Evolutionary conservation across 192 early-diverging fungal species (phyloP), one percentile per base, ranked within the genome.

Genomic region (Funneliformis geosporum): DNA sequence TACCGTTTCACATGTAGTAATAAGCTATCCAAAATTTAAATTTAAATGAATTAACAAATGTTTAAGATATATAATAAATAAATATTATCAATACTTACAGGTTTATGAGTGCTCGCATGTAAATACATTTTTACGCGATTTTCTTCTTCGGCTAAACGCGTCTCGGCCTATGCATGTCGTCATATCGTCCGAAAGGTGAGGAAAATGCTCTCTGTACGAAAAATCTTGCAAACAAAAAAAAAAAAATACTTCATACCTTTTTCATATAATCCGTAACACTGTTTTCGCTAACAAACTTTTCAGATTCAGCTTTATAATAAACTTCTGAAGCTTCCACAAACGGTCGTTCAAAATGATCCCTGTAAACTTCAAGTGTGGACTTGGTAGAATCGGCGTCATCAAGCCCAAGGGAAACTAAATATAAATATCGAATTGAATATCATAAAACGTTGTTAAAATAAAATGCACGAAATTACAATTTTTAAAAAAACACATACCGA

Each of bases 261-360:
- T 95, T 94, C 95, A 99, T 96, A 85, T 99, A 99, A 77, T 97
- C 96, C 40, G 93, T 90, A 59, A 97, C 91, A 47, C 93, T 91
- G 84, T 97, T 96, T 76, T 96, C 95, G 75, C 91, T 89, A 60
- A 98, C 89, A 83, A 97, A 96, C 28, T 91, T 92, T 84, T 97
- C 95, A 66, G 91, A 92, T 83, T 97, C 96, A 65, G 90, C 89
- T 81, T 91, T 91, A 83, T 99, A 99, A 88, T 96, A 98, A 27
- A 90, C 86, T 81, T 92, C 90, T 0, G 94, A 96, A 60, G 92
- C 91, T 70, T 86, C 85, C 70, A 91, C 88, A 81, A 99, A 98
- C 9, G 93, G 93, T 61, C 82, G 86, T 83, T 98, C 92, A 80
- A 97, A 99, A 85, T 93, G 94, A 64, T 89, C 85, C 76, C 93